Conservation (phyloP, 2,329 filamentous ascomycete genomes). For the Alternaria ethzedia region DNA sequence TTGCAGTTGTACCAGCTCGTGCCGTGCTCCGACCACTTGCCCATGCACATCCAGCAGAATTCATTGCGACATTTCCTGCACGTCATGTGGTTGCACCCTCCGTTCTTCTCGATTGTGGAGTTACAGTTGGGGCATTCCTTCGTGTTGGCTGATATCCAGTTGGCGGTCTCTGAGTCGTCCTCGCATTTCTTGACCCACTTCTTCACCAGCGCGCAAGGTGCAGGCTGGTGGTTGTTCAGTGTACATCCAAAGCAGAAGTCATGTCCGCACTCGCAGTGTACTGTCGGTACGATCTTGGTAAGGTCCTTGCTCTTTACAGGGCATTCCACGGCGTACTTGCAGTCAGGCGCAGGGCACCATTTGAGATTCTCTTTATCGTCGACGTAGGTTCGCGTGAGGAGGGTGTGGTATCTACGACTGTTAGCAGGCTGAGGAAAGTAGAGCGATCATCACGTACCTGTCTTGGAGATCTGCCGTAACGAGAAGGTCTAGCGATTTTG, state of each 20-base stretch:
- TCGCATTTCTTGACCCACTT: conserved; percentile 98
- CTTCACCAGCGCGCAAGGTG: conserved; percentile 89
- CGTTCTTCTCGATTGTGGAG: conserved; percentile 99
- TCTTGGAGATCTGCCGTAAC: conserved; percentile 63
- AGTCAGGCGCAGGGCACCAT: conserved; percentile 99
- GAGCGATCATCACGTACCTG: conserved; percentile 51
- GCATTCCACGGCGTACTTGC: conserved; percentile 90
- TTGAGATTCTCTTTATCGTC: conserved; percentile 95
- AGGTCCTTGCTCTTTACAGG: conserved; percentile 86
- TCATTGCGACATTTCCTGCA: conserved; percentile 95
- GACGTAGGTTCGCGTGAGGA: conserved; percentile 93
- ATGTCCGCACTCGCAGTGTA: conserved; percentile 82
- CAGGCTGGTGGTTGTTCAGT: conserved; percentile 87
- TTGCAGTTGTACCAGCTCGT: conserved; percentile 99
- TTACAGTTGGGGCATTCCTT: conserved; percentile 97
- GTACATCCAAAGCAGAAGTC: conserved; percentile 96
- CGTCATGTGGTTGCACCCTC: conserved; percentile 97
- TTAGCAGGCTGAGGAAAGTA: conserved; percentile 13
- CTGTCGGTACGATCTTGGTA: conserved; percentile 83
- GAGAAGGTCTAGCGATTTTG: conserved; percentile 82
- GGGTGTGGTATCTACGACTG: conserved; percentile 73
- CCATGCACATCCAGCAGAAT: conserved; percentile 99
- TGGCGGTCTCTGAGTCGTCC: conserved; percentile 96
- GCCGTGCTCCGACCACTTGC: conserved; percentile 96
- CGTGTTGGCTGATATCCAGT: conserved; percentile 99